These are phyloP conservation scores for Penicillium brevicompactum DNA, from an alignment of 2,329 filamentous ascomycete species.

Conservation along the genomic window DNA sequence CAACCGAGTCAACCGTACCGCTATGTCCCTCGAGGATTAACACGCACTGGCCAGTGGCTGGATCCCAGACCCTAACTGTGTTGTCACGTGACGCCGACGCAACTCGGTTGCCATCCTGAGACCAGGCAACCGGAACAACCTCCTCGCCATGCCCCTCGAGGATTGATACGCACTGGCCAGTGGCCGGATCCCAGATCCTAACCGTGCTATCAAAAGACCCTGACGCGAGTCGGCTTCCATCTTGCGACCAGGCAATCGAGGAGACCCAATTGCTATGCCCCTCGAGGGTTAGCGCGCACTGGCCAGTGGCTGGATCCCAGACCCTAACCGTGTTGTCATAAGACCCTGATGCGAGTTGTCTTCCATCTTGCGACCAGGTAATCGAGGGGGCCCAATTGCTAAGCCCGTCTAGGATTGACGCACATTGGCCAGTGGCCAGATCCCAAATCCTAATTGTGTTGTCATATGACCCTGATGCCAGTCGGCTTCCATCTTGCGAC, in stretches of 20 bases:
- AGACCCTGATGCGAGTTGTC: too few species aligned
- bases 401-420: too few species aligned
- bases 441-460: too few species aligned
- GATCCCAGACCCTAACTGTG: conserved; percentile 6
- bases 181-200: conserved; percentile 9
- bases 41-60: not conserved
- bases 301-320: too few species aligned
- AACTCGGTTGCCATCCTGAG: conserved; percentile 9
- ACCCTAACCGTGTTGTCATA: too few species aligned
- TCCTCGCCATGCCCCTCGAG: conserved; percentile 6
- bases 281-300: too few species aligned
- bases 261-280: conserved; percentile 11
- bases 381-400: too few species aligned
- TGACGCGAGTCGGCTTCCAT: conserved; percentile 21
- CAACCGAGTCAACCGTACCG: conserved; percentile 12
- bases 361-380: too few species aligned
- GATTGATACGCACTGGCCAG: not conserved
- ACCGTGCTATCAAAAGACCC: conserved; percentile 22
- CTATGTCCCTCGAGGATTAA: conserved; percentile 18
- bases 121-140: conserved; percentile 8
- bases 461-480: too few species aligned
- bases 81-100: not conserved
- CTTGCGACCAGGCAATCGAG: conserved; percentile 18
- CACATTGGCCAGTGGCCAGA: too few species aligned
- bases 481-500: too few species aligned